Base-by-base conservation (phyloP, 257 asterid species). In the Oldenlandia corymbosa region DNA sequence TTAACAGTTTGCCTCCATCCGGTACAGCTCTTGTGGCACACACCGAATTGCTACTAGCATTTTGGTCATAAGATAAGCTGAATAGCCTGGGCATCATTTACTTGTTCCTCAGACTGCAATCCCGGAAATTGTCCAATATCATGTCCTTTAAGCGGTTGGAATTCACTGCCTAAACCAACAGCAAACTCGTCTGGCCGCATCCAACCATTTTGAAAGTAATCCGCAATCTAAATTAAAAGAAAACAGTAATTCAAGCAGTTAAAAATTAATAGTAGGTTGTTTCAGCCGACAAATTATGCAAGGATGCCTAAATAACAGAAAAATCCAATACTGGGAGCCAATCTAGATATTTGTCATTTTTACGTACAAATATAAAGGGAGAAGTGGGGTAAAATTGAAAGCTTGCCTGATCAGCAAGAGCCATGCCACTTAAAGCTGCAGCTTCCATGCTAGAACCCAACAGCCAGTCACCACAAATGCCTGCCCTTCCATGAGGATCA, bases 401-500 rank as follows among this genome's bases (percentile, higher is more conserved):
- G 73, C 80, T 86, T 79, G 73, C 98, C 73, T 87, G 95, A 83
- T 92, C 83, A 79, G 97, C 98, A 62, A 92, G 88, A 75, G 89
- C 86, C 76, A 89, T 85, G 76, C 98, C 98, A 71, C 98, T 92
- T 74, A 87, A 77, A 42, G 95, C 97, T 65, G 98, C 92, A 70
- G 94, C 80, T 77, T 92, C 98, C 73, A 92, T 62, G 75, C 89
- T 92, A 62, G 97, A 92, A 23, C 98, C 98, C 66, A 85, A 65
- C 58, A 92, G 81, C 98, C 97, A 92, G 77, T 92, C 98, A 68
- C 98, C 98, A 54, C 98, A 92, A 56, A 92, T 85, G 74, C 98
- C 98, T 54, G 97, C 93, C 72, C 98, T 82, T 78, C 98, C 98
- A 61, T 28, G 83, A 55, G 98, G 91, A 81, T 92, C 98, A 64